Base-by-base conservation (phyloP, 768 basidiomycete genomes). In the Leccinum disarticulatum region DNA sequence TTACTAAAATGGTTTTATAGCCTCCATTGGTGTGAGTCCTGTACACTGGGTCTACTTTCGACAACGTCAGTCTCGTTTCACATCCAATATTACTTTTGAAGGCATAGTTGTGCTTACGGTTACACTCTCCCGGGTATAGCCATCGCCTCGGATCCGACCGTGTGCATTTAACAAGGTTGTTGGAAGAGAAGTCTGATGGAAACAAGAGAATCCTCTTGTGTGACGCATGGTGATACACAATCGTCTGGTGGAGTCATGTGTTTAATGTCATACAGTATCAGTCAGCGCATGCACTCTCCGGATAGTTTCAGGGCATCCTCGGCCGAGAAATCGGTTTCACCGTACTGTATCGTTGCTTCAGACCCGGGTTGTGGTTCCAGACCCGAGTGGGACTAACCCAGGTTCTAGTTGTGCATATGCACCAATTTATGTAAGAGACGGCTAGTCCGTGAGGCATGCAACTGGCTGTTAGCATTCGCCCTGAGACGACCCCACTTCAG, bases 21-120 rank as follows among this genome's bases (percentile, higher is more conserved):
- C 75, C 17, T 80, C 81, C 13, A 80, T 73, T 14, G 81, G 81
- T 31, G 77, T 80, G 58, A 82, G 81, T 57, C 71, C 70, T 5
- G 74, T 77, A n/a, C 82, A 83, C 53, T 61, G 74, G 50, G 51
- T 77, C 14, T 82, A 83, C 62, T 82, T 83, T 61, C 73, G 66
- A 10, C 79, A 81, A 69, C 68, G 81, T 82, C 57, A 64, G 72
- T 63, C 11, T 15, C 13, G 2, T 57, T 57, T n/a, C 33, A 8
- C 15, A 35, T 14, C 52, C 30, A 52, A 25, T 5, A 30, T 57
- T 33, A 28, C 43, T 43, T 58, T 15, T 31, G 35, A 47, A 55
- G 35, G 27, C 41, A 6, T 54, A 38, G 19, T 33, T 55, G 35
- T 55, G 27, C 57, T 67, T 49, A 61, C 30, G 13, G 33, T 61